Conservation (phyloP, 176 grass and related monocot genomes). For the Chloris gayana region DNA sequence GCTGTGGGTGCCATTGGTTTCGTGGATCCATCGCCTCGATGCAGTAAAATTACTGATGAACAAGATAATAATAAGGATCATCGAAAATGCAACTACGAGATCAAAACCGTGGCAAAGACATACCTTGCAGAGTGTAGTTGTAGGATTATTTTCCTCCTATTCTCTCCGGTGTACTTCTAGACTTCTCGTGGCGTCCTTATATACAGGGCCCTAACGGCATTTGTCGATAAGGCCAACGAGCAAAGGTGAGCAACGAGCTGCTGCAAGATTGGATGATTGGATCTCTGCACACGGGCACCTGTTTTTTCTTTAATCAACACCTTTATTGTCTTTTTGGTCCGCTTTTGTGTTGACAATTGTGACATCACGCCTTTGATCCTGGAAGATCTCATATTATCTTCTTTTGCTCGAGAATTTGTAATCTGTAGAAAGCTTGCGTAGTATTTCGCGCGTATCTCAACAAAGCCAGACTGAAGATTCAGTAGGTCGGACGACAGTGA, state of each 20-base stretch:
- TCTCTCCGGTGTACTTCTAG: neutral
- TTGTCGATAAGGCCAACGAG: slow-evolving; percentile 25
- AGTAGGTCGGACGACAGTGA: slow-evolving; percentile 20
- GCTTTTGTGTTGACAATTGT: slow-evolving; percentile 39
- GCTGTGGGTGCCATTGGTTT: slow-evolving; percentile 36
- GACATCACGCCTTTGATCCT: slow-evolving; percentile 40
- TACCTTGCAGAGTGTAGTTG: no score
- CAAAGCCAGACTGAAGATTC: slow-evolving; percentile 47
- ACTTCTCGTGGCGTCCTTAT: slow-evolving; percentile 17
- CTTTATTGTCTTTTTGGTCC: neutral
- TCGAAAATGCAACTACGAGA: neutral
- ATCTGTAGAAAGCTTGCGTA: slow-evolving; percentile 16
- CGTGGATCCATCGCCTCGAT: slow-evolving; percentile 28
- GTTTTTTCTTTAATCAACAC: neutral
- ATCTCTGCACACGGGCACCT: slow-evolving; percentile 42
- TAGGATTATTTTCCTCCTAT: neutral
- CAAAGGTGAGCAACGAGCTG: neutral
- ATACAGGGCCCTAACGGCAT: slow-evolving; percentile 8
- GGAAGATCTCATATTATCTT: slow-evolving; percentile 35
- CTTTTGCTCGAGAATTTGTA: slow-evolving; percentile 2
- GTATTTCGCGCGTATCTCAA: neutral
- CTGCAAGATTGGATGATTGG: slow-evolving; percentile 27
- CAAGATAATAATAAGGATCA: neutral
- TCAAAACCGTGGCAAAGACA: neutral
- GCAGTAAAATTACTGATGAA: neutral